Conservation (phyloP, 148 eudicot species). For the Gaultheria prostrata region DNA sequence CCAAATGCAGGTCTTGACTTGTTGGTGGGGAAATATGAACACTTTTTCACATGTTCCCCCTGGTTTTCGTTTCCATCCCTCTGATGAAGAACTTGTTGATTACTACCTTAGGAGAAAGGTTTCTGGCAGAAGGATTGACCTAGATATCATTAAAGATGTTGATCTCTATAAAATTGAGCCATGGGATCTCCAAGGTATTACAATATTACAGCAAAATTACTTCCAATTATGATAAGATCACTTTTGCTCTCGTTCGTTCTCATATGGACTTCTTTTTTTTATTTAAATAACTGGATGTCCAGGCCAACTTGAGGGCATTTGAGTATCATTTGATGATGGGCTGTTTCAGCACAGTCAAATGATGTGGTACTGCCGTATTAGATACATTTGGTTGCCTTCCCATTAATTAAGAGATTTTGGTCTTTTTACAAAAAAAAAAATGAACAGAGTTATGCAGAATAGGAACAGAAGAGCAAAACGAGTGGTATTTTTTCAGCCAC, state of each 20-base stretch:
- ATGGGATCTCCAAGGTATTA: constrained; percentile 81
- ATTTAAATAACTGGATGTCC: no score
- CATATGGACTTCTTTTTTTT: neutral
- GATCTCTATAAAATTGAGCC: constrained; percentile 90
- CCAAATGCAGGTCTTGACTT: constrained; percentile 22
- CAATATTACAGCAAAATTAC: neutral
- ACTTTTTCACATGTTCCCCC: constrained; percentile 70
- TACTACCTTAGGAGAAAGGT: constrained; percentile 75
- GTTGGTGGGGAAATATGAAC: constrained; percentile 31
- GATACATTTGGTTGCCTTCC: neutral
- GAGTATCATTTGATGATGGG: neutral
- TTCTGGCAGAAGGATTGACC: constrained; percentile 47
- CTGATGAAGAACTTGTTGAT: constrained; percentile 86
- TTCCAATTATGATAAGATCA: neutral
- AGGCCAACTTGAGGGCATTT: no score
- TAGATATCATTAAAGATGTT: constrained; percentile 73
- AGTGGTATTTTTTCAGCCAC: constrained; percentile 93
- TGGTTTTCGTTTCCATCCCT: constrained; percentile 82
- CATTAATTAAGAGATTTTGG: neutral
- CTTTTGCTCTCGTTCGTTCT: neutral
- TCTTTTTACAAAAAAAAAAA: neutral
- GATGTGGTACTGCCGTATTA: no score
- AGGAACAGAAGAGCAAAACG: constrained; percentile 72
- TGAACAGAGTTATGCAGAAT: constrained; percentile 60
- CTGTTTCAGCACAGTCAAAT: neutral